A percentile compares a stretch with the other conserved stretches of the same genome.
These are phyloP conservation scores for Fimicolochytrium jonesii DNA, from an alignment of 192 early-diverging fungal genomes.

Conservation along the genomic window DNA sequence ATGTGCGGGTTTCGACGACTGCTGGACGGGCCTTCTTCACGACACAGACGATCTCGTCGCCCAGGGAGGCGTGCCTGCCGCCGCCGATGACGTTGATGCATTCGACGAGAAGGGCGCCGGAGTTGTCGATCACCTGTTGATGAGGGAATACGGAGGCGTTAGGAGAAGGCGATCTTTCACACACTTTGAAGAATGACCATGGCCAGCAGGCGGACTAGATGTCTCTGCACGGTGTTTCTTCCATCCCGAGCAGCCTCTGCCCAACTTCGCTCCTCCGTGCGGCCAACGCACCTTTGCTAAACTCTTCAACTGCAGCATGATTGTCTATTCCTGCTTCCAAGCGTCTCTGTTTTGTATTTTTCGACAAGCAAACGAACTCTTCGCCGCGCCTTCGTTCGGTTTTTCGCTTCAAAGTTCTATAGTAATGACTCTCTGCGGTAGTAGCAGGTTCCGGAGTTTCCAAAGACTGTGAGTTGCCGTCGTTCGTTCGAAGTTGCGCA, in stretches of 20 bases:
- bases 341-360: no score
- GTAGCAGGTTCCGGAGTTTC: no score
- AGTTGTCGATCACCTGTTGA: slow-evolving; percentile 90
- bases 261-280: no score
- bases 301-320: slow-evolving; percentile 35
- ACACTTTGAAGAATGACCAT: not conserved
- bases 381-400: no score
- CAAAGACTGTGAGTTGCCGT: no score
- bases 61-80: slow-evolving; percentile 41
- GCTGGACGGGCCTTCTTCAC: slow-evolving; percentile 88
- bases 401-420: no score
- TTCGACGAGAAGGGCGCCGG: slow-evolving; percentile 87
- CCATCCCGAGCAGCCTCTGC: not conserved
- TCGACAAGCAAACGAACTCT: no score
- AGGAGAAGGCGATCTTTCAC: not conserved
- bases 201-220: not conserved
- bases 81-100: slow-evolving; percentile 88
- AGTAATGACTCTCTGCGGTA: no score
- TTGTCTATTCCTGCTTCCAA: no score
- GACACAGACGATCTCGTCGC: slow-evolving; percentile 93
- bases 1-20: slow-evolving; percentile 29
- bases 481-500: no score
- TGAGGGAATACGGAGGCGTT: not conserved
- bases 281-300: slow-evolving; percentile 19
- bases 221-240: not conserved